A percentile compares a stretch with the other conserved stretches of the same genome.
Conservation (phyloP, 208 protist genomes). For the Leishmania lainsoni region DNA sequence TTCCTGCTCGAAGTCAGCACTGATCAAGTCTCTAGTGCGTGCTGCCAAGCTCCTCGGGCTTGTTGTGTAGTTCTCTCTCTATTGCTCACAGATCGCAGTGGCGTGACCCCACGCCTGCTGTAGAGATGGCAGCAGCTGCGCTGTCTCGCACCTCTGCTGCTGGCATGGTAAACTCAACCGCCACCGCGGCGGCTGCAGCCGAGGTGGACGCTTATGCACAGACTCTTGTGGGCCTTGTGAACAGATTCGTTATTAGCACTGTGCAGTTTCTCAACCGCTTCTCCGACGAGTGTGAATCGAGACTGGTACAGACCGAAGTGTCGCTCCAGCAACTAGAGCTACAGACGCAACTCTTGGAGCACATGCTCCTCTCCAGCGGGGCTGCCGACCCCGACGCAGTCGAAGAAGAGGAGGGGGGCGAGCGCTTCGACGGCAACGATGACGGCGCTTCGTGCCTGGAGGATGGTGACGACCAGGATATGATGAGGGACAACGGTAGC, state of each 20-base stretch:
- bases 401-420: constrained; percentile 11
- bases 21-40: not conserved
- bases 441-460: not conserved
- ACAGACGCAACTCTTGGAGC: constrained; percentile 69
- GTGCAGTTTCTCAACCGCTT: constrained; percentile 88
- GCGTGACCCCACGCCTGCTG: not conserved
- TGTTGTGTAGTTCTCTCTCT: not conserved
- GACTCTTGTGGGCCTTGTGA: constrained; percentile 63
- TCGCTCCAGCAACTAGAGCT: constrained; percentile 69
- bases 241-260: constrained; percentile 75
- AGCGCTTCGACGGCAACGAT: not conserved
- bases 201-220: constrained; percentile 43
- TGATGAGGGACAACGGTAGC: not conserved
- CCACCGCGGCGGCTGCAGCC: not conserved
- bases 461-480: not conserved
- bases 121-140: not conserved
- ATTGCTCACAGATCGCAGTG: not conserved
- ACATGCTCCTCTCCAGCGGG: constrained; percentile 48
- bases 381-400: constrained; percentile 17
- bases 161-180: not conserved
- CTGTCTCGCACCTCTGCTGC: not conserved
- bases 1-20: not conserved
- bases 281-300: constrained; percentile 66
- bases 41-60: not conserved
- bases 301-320: constrained; percentile 46